These are phyloP conservation scores for Melampsora medusae DNA, from an alignment of 1,284 basidiomycete species.

Conservation along the genomic window DNA sequence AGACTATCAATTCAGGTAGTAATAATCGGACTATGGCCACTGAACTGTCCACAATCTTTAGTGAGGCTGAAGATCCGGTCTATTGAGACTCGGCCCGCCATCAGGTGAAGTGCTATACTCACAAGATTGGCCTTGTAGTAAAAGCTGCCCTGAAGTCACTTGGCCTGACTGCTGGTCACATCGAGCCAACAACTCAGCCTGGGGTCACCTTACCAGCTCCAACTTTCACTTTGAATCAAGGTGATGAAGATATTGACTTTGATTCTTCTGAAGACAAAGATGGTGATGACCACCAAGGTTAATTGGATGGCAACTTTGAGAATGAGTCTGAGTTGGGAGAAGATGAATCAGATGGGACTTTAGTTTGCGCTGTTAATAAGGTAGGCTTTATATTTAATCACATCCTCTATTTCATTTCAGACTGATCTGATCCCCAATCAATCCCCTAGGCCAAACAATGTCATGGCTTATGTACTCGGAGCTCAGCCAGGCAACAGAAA, in stretches of 20 bases:
- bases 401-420: neutral
- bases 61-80: neutral
- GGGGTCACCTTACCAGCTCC: too few species aligned
- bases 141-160: neutral
- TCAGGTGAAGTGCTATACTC: constrained; percentile 1
- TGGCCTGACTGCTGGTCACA: neutral
- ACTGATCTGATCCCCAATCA: neutral
- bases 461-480: constrained; percentile 1
- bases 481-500: neutral
- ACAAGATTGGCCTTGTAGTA: neutral
- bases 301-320: neutral
- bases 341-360: too few species aligned
- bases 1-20: neutral
- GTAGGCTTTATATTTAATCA: neutral
- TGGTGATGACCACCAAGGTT: neutral
- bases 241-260: neutral
- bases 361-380: neutral
- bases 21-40: constrained; percentile 16
- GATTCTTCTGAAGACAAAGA: neutral
- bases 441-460: neutral
- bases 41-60: neutral
- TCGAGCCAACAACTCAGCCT: neutral
- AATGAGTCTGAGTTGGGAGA: neutral
- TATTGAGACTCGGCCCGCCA: neutral
- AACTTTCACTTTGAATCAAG: too few species aligned